These are phyloP conservation scores for Neopestalotiopsis clavispora DNA, from an alignment of 2,329 filamentous ascomycete genomes.

Conservation along the genomic window DNA sequence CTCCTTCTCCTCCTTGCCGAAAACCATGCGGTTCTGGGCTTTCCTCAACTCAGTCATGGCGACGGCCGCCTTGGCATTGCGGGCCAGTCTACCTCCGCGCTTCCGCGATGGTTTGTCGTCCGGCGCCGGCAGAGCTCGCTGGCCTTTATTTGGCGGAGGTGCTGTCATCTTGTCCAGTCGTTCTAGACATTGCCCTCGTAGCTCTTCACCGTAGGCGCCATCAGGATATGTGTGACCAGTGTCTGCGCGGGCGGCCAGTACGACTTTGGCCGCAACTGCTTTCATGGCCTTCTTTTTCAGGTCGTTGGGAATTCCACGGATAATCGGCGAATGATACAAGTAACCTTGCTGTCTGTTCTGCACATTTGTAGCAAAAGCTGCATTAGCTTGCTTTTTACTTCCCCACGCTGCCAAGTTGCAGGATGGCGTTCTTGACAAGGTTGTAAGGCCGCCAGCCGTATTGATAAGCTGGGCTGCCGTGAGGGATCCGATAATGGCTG, in stretches of 20 bases:
- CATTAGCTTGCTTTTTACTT: slow-evolving; percentile 77
- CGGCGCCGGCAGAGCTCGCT: slow-evolving; percentile 84
- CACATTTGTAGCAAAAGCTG: slow-evolving; percentile 88
- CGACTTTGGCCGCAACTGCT: slow-evolving; percentile 90
- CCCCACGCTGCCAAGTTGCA: slow-evolving; percentile 93
- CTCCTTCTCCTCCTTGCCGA: slow-evolving; percentile 94
- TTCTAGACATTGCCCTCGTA: slow-evolving; percentile 82
- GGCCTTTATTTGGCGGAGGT: slow-evolving; percentile 86
- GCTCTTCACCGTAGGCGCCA: slow-evolving; percentile 80
- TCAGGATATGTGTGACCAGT: slow-evolving; percentile 81
- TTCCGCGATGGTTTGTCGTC: slow-evolving; percentile 96
- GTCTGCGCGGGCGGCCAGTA: slow-evolving; percentile 91
- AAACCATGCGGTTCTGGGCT: slow-evolving; percentile 93
- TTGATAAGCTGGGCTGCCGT: slow-evolving; percentile 97
- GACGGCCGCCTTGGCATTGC: slow-evolving; percentile 94
- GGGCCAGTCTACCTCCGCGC: slow-evolving; percentile 84
- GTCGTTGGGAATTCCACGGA: slow-evolving; percentile 82
- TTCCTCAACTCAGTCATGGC: slow-evolving; percentile 97
- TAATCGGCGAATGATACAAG: slow-evolving; percentile 89
- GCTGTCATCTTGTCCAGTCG: slow-evolving; percentile 92
- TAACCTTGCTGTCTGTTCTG: slow-evolving; percentile 91
- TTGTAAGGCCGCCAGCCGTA: slow-evolving; percentile 85
- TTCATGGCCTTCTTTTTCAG: slow-evolving; percentile 93
- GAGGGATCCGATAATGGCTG: slow-evolving; percentile 85
- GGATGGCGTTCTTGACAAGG: slow-evolving; percentile 87